Percentiles rank a stretch among this genome's conserved stretches.
Evolutionary conservation across 805 yeast species (phyloP).

Genomic region (Lachancea meyersii): DNA sequence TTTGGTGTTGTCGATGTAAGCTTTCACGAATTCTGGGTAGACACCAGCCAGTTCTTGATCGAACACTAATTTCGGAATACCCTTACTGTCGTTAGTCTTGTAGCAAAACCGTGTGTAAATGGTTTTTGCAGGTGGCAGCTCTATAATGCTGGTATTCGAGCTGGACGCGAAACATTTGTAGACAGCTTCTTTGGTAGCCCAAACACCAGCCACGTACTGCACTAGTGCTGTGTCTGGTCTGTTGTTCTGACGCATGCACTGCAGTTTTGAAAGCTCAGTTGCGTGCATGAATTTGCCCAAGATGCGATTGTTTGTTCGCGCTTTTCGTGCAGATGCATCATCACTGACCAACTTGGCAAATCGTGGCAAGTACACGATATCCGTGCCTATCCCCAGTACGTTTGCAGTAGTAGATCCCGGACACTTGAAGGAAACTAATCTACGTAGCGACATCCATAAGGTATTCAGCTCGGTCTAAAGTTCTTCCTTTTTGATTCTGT

Average conservation of each 20-base stretch:
- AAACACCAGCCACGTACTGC: slow-evolving; percentile 26
- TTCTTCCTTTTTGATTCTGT: too few species aligned
- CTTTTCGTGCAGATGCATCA: slow-evolving; percentile 8
- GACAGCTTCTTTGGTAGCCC: slow-evolving; percentile 30
- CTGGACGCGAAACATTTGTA: slow-evolving; percentile 18
- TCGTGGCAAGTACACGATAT: slow-evolving; percentile 29
- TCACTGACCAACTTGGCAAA: slow-evolving; percentile 15
- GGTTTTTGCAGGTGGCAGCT: slow-evolving; percentile 29
- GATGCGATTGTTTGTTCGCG: slow-evolving; percentile 11
- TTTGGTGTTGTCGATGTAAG: slow-evolving; percentile 12
- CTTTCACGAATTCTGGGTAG: slow-evolving; percentile 4
- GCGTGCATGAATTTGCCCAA: slow-evolving; percentile 27
- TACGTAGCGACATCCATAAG: neutral
- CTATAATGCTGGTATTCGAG: slow-evolving; percentile 9
- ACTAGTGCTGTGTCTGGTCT: neutral
- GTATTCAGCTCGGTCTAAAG: neutral
- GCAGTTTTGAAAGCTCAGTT: slow-evolving; percentile 13
- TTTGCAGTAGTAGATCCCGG: neutral
- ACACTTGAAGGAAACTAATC: neutral
- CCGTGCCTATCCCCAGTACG: slow-evolving; percentile 21
- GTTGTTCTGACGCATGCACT: neutral
- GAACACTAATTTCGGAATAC: slow-evolving; percentile 15
- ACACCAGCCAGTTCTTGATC: slow-evolving; percentile 8
- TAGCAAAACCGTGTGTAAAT: slow-evolving; percentile 25
- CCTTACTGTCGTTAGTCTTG: slow-evolving; percentile 13